Conservation (phyloP, 164 flowering plant species). For the Vitis cinerea region DNA sequence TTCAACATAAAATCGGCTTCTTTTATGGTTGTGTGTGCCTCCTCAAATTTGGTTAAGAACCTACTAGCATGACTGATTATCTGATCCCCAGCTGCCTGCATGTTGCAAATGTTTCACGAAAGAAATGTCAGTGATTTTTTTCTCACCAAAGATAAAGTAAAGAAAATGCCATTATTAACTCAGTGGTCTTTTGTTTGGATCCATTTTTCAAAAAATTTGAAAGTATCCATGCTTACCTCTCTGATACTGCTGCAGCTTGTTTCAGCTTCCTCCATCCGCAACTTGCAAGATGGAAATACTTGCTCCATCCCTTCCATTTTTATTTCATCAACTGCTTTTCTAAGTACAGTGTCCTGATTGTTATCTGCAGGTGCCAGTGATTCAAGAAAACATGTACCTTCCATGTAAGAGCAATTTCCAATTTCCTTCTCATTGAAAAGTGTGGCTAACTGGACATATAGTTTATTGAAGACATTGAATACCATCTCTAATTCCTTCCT, state of each 20-base stretch:
- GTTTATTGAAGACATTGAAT: constrained; percentile 27
- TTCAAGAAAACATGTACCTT: constrained; percentile 17
- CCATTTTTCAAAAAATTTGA: too few species aligned
- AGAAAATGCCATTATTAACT: not conserved
- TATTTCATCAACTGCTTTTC: too few species aligned
- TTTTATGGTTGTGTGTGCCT: constrained; percentile 58
- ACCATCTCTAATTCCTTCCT: constrained; percentile 33
- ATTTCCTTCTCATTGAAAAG: constrained; percentile 15
- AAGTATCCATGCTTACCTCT: constrained; percentile 14
- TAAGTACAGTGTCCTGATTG: not conserved
- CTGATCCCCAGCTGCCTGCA: constrained; percentile 32
- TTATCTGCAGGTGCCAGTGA: constrained; percentile 7
- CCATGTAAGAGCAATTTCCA: constrained; percentile 10
- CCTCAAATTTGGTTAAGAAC: constrained; percentile 62
- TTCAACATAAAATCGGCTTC: constrained; percentile 76
- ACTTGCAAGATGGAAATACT: constrained; percentile 9
- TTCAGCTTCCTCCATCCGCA: constrained; percentile 12
- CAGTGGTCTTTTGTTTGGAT: not conserved
- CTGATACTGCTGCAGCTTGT: constrained; percentile 2
- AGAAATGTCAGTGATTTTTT: not conserved
- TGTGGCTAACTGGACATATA: constrained; percentile 24
- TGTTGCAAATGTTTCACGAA: not conserved
- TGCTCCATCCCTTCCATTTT: constrained; percentile 19
- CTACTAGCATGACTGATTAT: constrained; percentile 25
- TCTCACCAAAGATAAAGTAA: not conserved